Base-by-base conservation (phyloP, 2,329 filamentous ascomycete species). In the Cryphonectria nitschkei region DNA sequence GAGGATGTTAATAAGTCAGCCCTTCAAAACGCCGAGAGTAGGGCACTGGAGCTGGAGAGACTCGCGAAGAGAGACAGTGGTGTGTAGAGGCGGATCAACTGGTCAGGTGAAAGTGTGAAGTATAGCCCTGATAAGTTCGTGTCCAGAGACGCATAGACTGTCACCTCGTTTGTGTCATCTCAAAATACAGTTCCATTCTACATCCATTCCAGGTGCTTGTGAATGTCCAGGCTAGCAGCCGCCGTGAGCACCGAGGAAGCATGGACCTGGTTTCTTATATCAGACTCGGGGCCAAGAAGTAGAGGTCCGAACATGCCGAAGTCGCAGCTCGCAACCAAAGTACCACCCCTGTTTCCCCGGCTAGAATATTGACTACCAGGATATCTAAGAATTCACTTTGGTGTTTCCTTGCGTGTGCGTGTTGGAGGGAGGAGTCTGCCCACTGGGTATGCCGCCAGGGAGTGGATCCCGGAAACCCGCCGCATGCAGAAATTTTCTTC, bases 21-120 rank as follows among this genome's bases (percentile, higher is more conserved):
- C 70, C 70, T 62, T 71, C 70, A 64, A 67, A 71, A 71, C 52
- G 70, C 70, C 60, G 70, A 71, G 70, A 67, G 70, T 71, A 68
- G 70, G 70, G 70, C 70, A 69, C 34, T 14, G 67, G 43, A 68
- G 60, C 52, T 11, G 29, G 32, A 39, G 58, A 14, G 34, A 32
- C 26, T 26, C 26, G 26, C 26, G 26, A 26, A 50, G 46, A 11
- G 46, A 50, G 43, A 46, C 63, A 65, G 0, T 11, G 41, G 14
- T 8, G 26, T 60, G 39, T 39, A 61, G 58, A 37, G 32, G 19
- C 9, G 58, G 34, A 29, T 29, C 34, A 0, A 19, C 5, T 34
- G 9, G 8, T 39, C 46, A 50, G 16, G 37, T 39, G 9, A 39
- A 8, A 43, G 6, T 22, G 19, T 46, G 5, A 50, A n/a, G 19